A percentile compares a stretch with the other conserved stretches of the same genome.
Evolutionary conservation across 2,329 filamentous ascomycete species (phyloP).

Genomic region (Paecilomyces dactylethromorphus): DNA sequence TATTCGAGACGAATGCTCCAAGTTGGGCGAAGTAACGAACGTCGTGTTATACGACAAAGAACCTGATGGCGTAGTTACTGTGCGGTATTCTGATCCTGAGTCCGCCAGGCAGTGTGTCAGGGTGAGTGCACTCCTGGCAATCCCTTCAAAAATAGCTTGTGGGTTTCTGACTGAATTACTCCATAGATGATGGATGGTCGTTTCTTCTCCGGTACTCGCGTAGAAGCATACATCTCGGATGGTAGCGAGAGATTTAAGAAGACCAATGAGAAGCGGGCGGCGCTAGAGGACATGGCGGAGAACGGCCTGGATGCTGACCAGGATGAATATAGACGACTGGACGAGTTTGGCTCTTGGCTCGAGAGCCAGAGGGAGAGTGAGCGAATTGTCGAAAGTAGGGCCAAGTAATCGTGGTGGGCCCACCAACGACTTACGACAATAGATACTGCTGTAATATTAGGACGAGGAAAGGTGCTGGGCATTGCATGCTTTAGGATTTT

Average conservation of each 20-base stretch:
- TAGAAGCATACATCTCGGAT: conserved; percentile 65
- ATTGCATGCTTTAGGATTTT: conserved; percentile 1
- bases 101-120: conserved; percentile 65
- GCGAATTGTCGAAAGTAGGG: conserved; percentile 15
- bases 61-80: conserved; percentile 72
- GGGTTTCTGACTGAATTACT: neutral
- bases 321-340: conserved; percentile 38
- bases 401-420: conserved; percentile 6
- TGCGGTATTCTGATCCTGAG: conserved; percentile 68
- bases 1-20: conserved; percentile 80
- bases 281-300: conserved; percentile 41
- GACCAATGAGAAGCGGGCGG: conserved; percentile 44
- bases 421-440: neutral
- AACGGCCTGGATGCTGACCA: conserved; percentile 37
- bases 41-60: conserved; percentile 87
- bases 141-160: neutral
- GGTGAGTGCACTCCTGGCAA: conserved; percentile 23
- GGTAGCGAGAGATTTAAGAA: conserved; percentile 69
- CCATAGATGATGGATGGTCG: conserved; percentile 65
- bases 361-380: conserved; percentile 21
- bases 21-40: conserved; percentile 82
- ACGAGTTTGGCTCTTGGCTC: conserved; percentile 45
- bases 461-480: neutral
- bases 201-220: conserved; percentile 65
- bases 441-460: conserved; percentile 1